Percentiles rank a stretch among this genome's conserved stretches.
Conservation (phyloP, 306 rosid species). For the Vigna reflexopilosa region DNA sequence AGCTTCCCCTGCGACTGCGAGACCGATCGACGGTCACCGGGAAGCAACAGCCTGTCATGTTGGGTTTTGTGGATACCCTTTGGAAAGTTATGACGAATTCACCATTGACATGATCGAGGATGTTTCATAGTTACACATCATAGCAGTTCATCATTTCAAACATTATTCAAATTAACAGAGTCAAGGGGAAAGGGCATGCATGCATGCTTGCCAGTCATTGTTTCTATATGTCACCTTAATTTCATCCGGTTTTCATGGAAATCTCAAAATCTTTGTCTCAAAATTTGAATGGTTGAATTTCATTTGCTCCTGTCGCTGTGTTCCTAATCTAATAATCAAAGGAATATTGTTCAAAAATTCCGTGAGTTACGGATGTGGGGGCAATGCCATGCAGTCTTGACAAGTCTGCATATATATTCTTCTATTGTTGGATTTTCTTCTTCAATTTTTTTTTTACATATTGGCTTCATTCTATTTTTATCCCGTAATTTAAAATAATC, state of each 20-base stretch:
- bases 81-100: conserved; percentile 6
- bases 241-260: conserved; percentile 27
- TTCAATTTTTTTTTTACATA: no score
- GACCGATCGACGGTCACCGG: conserved; percentile 37
- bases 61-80: conserved; percentile 28
- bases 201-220: conserved; percentile 13
- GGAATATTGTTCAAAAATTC: not conserved
- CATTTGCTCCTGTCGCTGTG: not conserved
- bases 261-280: conserved; percentile 1
- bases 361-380: not conserved
- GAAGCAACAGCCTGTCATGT: conserved; percentile 58
- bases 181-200: not conserved
- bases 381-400: not conserved
- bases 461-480: no score
- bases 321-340: not conserved
- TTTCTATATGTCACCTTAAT: conserved; percentile 32
- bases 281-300: conserved; percentile 5
- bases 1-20: conserved; percentile 39
- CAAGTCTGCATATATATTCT: not conserved
- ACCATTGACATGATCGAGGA: conserved; percentile 15
- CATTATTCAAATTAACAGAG: not conserved
- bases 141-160: conserved; percentile 24
- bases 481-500: no score
- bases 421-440: not conserved
- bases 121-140: not conserved